phyloP scores from a whole-genome alignment of 768 basidiomycete genomes.

The Podaxis mareebaensis region DNA sequence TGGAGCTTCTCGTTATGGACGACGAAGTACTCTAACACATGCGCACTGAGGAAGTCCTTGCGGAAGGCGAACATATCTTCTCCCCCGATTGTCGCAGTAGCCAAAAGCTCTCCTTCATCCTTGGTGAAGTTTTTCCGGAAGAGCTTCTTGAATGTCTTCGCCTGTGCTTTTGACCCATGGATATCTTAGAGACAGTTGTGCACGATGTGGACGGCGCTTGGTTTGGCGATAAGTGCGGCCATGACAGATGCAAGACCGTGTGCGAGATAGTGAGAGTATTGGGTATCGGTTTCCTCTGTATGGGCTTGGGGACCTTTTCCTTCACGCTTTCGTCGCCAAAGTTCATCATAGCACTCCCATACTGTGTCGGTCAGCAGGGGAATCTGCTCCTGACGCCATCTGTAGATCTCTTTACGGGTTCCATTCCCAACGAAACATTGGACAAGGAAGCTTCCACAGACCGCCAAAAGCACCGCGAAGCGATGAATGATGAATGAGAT shows the following conservation, averaged over 20 bases:
- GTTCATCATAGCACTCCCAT: slow-evolving; percentile 10
- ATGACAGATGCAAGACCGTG: slow-evolving; percentile 1
- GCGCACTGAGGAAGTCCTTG: slow-evolving; percentile 10
- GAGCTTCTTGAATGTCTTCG: slow-evolving; percentile 6
- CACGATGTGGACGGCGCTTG: slow-evolving; percentile 10
- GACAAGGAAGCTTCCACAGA: background rate
- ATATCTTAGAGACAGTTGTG: slow-evolving; percentile 12
- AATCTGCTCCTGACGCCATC: slow-evolving; percentile 3
- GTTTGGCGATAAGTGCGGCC: slow-evolving; percentile 7
- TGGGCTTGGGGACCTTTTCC: background rate
- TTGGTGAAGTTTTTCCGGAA: slow-evolving; percentile 4
- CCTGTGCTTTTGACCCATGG: slow-evolving; percentile 7
- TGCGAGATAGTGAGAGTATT: slow-evolving; percentile 10
- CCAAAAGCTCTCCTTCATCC: slow-evolving; percentile 9
- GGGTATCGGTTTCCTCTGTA: background rate
- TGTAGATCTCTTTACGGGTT: background rate
- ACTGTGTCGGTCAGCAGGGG: slow-evolving; percentile 5
- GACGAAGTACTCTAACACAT: slow-evolving; percentile 7
- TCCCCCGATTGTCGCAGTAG: background rate
- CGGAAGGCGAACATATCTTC: slow-evolving; percentile 4
- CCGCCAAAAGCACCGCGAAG: slow-evolving; percentile 8
- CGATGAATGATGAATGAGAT: slow-evolving; percentile 26
- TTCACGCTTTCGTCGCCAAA: slow-evolving; percentile 8
- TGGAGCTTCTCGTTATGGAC: slow-evolving; percentile 9
- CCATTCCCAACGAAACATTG: background rate